phyloP scores from a whole-genome alignment of 306 rosid genomes.

The Vigna unguiculata region DNA sequence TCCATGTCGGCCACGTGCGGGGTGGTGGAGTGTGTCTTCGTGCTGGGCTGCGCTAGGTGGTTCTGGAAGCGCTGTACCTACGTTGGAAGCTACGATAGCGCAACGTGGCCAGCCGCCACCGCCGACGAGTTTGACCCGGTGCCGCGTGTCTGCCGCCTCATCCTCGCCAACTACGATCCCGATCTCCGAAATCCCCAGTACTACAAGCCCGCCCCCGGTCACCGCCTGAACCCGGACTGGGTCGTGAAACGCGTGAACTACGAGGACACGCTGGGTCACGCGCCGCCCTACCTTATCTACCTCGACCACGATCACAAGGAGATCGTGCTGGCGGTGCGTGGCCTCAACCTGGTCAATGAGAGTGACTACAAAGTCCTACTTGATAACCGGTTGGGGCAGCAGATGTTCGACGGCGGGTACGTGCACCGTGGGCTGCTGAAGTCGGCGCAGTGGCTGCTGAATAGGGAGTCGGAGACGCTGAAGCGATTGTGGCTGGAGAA shows the following conservation, averaged over 20 bases:
- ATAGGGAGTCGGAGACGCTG: constrained; percentile 75
- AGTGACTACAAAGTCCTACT: constrained; percentile 76
- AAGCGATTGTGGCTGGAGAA: constrained; percentile 72
- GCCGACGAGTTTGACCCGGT: constrained; percentile 68
- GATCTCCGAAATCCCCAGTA: constrained; percentile 66
- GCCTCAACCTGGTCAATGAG: constrained; percentile 72
- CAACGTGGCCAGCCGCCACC: constrained; percentile 78
- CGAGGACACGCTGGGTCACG: constrained; percentile 59
- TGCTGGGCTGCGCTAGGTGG: constrained; percentile 87
- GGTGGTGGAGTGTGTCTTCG: constrained; percentile 69
- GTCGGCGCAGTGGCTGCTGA: constrained; percentile 83
- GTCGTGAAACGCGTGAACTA: constrained; percentile 66
- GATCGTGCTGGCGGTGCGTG: constrained; percentile 81
- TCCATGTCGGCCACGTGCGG: constrained; percentile 83
- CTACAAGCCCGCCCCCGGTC: constrained; percentile 57
- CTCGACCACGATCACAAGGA: constrained; percentile 71
- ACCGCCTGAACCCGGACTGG: constrained; percentile 70
- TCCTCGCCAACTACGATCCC: constrained; percentile 87
- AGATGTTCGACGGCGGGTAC: constrained; percentile 91
- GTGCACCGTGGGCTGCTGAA: constrained; percentile 85
- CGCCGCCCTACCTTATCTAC: constrained; percentile 90
- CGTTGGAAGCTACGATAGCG: constrained; percentile 85
- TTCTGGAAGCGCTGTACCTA: constrained; percentile 92
- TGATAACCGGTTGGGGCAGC: constrained; percentile 75
- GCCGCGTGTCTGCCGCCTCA: constrained; percentile 79